A percentile compares a stretch with the other conserved stretches of the same genome.
These are phyloP conservation scores for Phaeolepiota aurea DNA, from an alignment of 768 basidiomycete genomes.

Conservation along the genomic window DNA sequence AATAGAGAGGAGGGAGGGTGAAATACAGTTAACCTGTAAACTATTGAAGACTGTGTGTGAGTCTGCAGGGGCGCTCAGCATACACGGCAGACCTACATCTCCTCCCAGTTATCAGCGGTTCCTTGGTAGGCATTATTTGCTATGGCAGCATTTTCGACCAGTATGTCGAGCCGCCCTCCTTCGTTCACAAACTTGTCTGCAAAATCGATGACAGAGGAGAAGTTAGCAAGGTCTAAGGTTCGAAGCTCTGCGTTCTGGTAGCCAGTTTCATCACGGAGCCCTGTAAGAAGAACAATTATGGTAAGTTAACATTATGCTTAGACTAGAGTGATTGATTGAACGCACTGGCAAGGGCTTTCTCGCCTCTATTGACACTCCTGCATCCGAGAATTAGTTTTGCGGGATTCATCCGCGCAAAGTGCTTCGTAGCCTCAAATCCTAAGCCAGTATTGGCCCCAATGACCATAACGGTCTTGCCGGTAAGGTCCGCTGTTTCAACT, in stretches of 20 bases:
- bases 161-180: conserved; percentile 28
- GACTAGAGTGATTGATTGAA: conserved; percentile 2
- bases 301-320: not conserved
- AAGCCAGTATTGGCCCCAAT: conserved; percentile 43
- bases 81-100: conserved; percentile 16
- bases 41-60: conserved; percentile 20
- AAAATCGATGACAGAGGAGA: conserved; percentile 32
- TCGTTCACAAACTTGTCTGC: conserved; percentile 22
- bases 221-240: conserved; percentile 30
- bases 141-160: conserved; percentile 33
- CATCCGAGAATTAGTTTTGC: conserved; percentile 29
- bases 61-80: not conserved
- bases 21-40: conserved; percentile 38
- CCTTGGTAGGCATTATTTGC: conserved; percentile 6
- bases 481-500: conserved; percentile 24
- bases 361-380: conserved; percentile 24
- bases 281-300: conserved; percentile 9
- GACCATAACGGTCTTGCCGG: conserved; percentile 40
- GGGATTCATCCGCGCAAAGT: conserved; percentile 38
- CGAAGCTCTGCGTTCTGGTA: conserved; percentile 26
- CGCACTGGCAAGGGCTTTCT: conserved; percentile 25
- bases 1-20: conserved; percentile 28
- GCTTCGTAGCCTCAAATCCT: conserved; percentile 37
- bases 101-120: conserved; percentile 32
- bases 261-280: conserved; percentile 21